Conservation (phyloP, 192 early-diverging fungal genomes). For the Glomus cerebriforme region DNA sequence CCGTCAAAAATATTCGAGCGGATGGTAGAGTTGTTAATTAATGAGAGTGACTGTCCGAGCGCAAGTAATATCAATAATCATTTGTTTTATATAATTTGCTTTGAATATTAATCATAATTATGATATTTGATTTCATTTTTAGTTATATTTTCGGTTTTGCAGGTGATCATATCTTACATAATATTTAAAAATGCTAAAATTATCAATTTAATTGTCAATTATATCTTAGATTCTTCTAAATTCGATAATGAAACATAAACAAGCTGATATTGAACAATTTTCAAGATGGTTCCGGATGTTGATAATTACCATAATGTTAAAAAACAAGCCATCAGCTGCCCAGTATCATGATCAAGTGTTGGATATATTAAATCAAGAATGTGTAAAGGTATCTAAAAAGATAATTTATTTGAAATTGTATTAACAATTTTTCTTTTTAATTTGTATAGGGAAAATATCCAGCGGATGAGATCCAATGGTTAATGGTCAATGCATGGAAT, state of each 20-base stretch:
- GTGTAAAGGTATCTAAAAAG: conserved; percentile 10
- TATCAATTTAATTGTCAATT: not conserved
- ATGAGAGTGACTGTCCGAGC: conserved; percentile 29
- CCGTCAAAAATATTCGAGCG: conserved; percentile 32
- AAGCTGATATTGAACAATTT: conserved; percentile 27
- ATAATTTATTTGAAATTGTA: not conserved
- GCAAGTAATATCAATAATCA: conserved; percentile 22
- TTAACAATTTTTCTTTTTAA: not conserved
- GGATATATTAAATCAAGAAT: conserved; percentile 29
- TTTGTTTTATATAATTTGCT: no score
- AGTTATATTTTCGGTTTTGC: conserved; percentile 21
- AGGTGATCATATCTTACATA: not conserved
- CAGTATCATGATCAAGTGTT: conserved; percentile 30
- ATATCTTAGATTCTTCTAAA: conserved; percentile 23
- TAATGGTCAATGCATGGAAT: conserved; percentile 38
- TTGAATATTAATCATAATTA: no score
- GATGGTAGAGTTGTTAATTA: conserved; percentile 32
- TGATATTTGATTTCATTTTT: no score
- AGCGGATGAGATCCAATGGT: conserved; percentile 35
- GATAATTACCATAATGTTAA: conserved; percentile 20
- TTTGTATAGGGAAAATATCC: conserved; percentile 26
- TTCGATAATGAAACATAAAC: conserved; percentile 19
- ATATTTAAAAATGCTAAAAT: not conserved
- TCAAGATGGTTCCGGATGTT: conserved; percentile 35
- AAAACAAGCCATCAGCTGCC: conserved; percentile 11